Evolutionary conservation across 2,329 filamentous ascomycete genomes (phyloP).

Genomic region (Madurella mycetomatis): DNA sequence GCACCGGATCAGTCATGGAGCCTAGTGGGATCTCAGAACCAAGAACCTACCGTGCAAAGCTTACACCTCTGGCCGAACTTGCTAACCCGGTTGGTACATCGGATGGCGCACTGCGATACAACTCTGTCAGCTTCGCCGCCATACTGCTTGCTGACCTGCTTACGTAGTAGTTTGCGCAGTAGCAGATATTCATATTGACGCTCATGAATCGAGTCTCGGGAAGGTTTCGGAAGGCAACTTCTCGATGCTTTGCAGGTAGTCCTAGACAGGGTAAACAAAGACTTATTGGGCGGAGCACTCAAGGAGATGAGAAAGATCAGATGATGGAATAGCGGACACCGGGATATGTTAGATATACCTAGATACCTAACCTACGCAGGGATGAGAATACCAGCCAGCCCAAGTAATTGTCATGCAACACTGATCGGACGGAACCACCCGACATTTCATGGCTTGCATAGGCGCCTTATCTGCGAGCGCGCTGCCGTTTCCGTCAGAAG

Average conservation of each 20-base stretch:
- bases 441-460: not conserved
- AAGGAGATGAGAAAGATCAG: too few relatives aligned
- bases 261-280: not conserved
- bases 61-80: conserved; percentile 36
- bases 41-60: conserved; percentile 31
- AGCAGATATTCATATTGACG: conserved; percentile 26
- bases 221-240: not conserved
- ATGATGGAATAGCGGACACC: too few relatives aligned
- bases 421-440: too few relatives aligned
- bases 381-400: too few relatives aligned
- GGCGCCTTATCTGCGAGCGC: not conserved
- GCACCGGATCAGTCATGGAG: conserved; percentile 5
- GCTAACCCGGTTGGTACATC: conserved; percentile 35
- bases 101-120: conserved; percentile 31
- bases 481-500: not conserved
- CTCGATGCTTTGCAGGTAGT: not conserved
- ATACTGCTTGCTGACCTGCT: conserved; percentile 1
- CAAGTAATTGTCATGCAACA: too few relatives aligned
- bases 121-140: conserved; percentile 9
- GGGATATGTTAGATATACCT: too few relatives aligned
- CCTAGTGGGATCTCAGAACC: not conserved
- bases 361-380: too few relatives aligned
- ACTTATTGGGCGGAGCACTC: too few relatives aligned
- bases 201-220: not conserved
- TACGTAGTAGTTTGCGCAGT: conserved; percentile 39